A percentile compares a stretch with the other conserved stretches of the same genome.
Conservation (phyloP, 1,284 basidiomycete genomes). For the Ceratobasidium sp. region DNA sequence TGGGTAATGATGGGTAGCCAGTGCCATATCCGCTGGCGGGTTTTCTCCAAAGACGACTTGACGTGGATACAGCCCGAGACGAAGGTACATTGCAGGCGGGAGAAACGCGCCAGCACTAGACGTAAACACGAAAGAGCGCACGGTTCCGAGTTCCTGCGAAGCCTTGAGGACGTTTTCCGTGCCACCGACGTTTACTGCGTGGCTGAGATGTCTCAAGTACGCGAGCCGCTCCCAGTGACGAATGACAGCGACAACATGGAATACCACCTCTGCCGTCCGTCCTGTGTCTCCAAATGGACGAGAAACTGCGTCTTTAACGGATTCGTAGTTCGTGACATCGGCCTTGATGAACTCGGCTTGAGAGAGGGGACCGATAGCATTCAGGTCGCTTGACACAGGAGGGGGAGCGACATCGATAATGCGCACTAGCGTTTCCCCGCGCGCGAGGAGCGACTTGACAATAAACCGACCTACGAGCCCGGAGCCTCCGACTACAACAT, state of each 20-base stretch:
- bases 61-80: constrained; percentile 2
- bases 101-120: constrained; percentile 14
- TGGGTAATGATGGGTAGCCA: constrained; percentile 5
- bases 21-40: background rate
- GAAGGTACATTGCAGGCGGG: constrained; percentile 29
- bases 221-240: constrained; percentile 23
- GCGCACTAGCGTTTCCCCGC: constrained; percentile 30
- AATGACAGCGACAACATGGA: constrained; percentile 33
- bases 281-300: constrained; percentile 22
- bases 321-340: constrained; percentile 27
- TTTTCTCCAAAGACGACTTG: constrained; percentile 8
- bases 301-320: constrained; percentile 24
- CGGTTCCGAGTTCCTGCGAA: constrained; percentile 27
- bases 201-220: constrained; percentile 36
- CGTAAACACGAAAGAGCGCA: constrained; percentile 23
- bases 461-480: constrained; percentile 22
- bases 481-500: constrained; percentile 30
- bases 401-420: constrained; percentile 27
- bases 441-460: constrained; percentile 21
- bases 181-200: constrained; percentile 23
- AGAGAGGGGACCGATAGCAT: constrained; percentile 2
- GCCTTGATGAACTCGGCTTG: constrained; percentile 26
- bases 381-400: background rate
- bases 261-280: constrained; percentile 23
- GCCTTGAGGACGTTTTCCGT: constrained; percentile 33